phyloP scores from a whole-genome alignment of 108 stramenopile species.

The Aurantiochytrium sp. region DNA sequence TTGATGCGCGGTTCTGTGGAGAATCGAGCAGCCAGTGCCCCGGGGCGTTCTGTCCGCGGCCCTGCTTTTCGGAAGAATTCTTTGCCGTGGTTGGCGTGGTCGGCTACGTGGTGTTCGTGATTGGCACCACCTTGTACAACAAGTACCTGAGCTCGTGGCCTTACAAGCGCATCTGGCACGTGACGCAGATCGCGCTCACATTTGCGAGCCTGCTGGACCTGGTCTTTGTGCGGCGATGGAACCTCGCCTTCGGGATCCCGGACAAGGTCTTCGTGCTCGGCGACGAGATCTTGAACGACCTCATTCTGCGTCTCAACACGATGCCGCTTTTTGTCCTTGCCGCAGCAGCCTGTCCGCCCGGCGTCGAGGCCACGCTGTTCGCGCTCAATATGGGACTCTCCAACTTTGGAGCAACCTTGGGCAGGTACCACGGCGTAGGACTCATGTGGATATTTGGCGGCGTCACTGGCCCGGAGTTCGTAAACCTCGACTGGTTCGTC shows the following conservation, averaged over 20 bases:
- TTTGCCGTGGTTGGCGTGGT: background rate
- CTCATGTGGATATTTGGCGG: slow-evolving; percentile 13
- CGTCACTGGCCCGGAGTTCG: background rate
- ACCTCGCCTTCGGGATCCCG: background rate
- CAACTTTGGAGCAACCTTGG: slow-evolving; percentile 20
- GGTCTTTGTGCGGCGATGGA: slow-evolving; percentile 5
- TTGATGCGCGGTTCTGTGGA: background rate
- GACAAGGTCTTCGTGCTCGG: slow-evolving; percentile 20
- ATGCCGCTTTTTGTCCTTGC: slow-evolving; percentile 36
- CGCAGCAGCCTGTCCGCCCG: slow-evolving; percentile 12
- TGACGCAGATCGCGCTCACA: background rate
- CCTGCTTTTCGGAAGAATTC: background rate
- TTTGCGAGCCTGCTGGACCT: slow-evolving; percentile 22
- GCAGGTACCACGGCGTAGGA: background rate
- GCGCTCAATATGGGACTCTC: slow-evolving; percentile 35
- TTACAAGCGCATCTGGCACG: background rate
- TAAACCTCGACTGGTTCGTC: background rate
- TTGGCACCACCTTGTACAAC: slow-evolving; percentile 30
- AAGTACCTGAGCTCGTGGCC: background rate
- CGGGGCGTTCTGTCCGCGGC: background rate
- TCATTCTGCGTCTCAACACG: background rate
- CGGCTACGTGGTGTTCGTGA: background rate
- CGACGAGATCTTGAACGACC: background rate
- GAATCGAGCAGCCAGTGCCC: background rate
- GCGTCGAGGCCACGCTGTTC: slow-evolving; percentile 34